phyloP scores from a whole-genome alignment of 345 rosid genomes.

The Sonneratia caseolaris region DNA sequence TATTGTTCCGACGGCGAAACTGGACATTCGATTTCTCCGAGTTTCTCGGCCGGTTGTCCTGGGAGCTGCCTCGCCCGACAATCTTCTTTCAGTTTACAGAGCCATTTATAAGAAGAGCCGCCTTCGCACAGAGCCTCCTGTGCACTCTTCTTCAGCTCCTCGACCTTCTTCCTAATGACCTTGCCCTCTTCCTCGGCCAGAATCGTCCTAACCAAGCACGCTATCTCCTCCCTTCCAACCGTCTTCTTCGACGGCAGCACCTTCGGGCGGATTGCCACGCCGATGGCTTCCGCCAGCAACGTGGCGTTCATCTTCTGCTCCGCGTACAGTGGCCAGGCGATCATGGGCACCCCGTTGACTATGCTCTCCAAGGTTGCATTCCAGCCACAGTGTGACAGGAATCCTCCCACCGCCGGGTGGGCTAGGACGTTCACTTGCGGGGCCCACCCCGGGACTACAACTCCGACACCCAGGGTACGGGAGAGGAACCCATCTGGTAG shows the following conservation, averaged over 20 bases:
- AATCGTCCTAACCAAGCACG: slow-evolving; percentile 25
- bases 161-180: slow-evolving; percentile 30
- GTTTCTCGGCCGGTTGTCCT: neutral
- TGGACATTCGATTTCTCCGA: too few relatives aligned
- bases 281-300: slow-evolving; percentile 35
- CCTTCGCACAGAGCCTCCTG: slow-evolving; percentile 19
- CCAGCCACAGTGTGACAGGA: slow-evolving; percentile 70
- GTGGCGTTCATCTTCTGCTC: slow-evolving; percentile 49
- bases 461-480: slow-evolving; percentile 26
- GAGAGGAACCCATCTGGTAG: slow-evolving; percentile 49
- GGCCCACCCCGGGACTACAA: slow-evolving; percentile 45
- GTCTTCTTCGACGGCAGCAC: slow-evolving; percentile 8
- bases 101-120: slow-evolving; percentile 25
- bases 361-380: slow-evolving; percentile 54
- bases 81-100: slow-evolving; percentile 9
- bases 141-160: slow-evolving; percentile 20
- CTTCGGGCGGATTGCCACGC: slow-evolving; percentile 29
- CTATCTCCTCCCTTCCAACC: slow-evolving; percentile 38
- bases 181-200: slow-evolving; percentile 38
- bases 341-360: slow-evolving; percentile 37
- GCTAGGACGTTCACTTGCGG: slow-evolving; percentile 44
- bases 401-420: slow-evolving; percentile 56
- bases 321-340: slow-evolving; percentile 46
- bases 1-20: too few relatives aligned
- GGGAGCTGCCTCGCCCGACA: slow-evolving; percentile 17